Base-by-base conservation (phyloP, 768 basidiomycete species). In the Boletus sp. region DNA sequence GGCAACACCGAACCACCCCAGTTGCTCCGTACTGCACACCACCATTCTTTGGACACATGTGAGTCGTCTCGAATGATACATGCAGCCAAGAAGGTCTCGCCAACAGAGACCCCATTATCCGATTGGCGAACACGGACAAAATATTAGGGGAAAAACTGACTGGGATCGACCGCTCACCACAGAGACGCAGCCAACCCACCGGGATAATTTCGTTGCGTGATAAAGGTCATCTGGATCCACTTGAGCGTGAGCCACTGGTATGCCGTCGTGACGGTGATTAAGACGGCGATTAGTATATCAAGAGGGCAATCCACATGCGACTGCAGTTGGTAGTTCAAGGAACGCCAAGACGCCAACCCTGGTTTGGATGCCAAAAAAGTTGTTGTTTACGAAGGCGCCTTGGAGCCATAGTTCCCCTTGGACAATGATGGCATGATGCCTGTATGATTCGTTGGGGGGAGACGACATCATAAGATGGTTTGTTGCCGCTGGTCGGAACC, bases 11-110 rank as follows among this genome's bases (percentile, higher is more conserved):
- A 71, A 70, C 7, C 74, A 72, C 15, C 68, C 54, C 1, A 34
- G 7, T 17, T 23, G 11, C 35, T 75, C 75, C 3, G 70, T 70
- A 35, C 67, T 64, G 75, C 77, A 79, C 23, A 79, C 76, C 14
- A 79, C 72, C 77, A 79, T 30, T 79, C 62, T 77, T 55, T 76
- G 19, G 8, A 35, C 39, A 11, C 9, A 11, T 25, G 32, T 47
- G 17, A 56, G 43, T 15, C 5, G 23, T 41, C 27, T 34, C 21
- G 14, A 19, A 34, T n/a, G 47, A 30, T 19, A 11, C n/a, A 21
- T 15, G 29, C 17, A 27, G 7, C 9, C 11, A 19, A 27, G 6
- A 34, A 1, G 17, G 15, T n/a, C 39, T 51, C 33, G 45, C 41
- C 52, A 57, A 30, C 33, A 53, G 5, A 15, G 47, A 41, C 29